These are phyloP conservation scores for Cordyceps militaris DNA, from an alignment of 2,329 filamentous ascomycete species.

Conservation along the genomic window DNA sequence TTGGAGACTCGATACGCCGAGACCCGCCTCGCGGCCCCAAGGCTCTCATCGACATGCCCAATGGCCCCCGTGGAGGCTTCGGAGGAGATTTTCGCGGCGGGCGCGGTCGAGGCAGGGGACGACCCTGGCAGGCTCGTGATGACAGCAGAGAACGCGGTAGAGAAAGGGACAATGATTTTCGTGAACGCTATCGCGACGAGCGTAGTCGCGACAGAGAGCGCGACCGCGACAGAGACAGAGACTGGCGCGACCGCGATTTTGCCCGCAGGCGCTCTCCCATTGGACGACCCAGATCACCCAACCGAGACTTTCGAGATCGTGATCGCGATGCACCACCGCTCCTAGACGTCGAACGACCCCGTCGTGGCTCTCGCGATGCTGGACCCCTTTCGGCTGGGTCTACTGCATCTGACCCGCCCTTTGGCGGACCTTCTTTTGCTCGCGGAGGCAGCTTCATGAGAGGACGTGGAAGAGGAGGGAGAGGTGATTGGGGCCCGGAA, in stretches of 20 bases:
- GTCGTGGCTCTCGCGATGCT: constrained; percentile 63
- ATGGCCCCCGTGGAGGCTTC: constrained; percentile 60
- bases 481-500: constrained; percentile 34
- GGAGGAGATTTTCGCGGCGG: constrained; percentile 55
- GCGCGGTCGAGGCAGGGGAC: constrained; percentile 47
- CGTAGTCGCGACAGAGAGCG: constrained; percentile 52
- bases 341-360: constrained; percentile 59
- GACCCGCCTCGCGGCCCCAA: constrained; percentile 80
- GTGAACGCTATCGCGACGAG: constrained; percentile 54
- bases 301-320: constrained; percentile 58
- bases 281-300: constrained; percentile 56
- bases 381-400: constrained; percentile 64
- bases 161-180: constrained; percentile 53
- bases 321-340: constrained; percentile 52
- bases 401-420: constrained; percentile 59
- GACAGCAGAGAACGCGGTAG: constrained; percentile 55
- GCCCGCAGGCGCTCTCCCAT: constrained; percentile 50
- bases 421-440: constrained; percentile 43
- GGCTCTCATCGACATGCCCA: constrained; percentile 64
- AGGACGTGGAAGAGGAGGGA: constrained; percentile 44
- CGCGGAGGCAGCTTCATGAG: constrained; percentile 50
- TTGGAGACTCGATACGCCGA: constrained; percentile 48
- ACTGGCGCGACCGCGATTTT: constrained; percentile 37
- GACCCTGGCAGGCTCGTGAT: constrained; percentile 49
- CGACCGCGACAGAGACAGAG: constrained; percentile 46